phyloP scores from a whole-genome alignment of 208 protist species.

The Perkinsela sp. region DNA sequence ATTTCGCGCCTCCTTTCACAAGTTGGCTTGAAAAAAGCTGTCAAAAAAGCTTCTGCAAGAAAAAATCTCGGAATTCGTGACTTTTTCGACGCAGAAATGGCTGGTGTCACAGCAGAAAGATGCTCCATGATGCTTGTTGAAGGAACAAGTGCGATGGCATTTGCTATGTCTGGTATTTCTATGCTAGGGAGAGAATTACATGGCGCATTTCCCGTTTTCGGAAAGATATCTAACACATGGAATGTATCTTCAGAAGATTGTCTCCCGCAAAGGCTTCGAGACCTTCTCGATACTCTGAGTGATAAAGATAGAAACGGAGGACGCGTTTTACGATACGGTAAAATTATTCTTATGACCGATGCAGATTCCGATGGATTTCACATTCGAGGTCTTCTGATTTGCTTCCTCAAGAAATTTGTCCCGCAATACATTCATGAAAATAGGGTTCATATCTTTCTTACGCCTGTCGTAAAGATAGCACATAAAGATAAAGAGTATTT shows the following conservation, averaged over 20 bases:
- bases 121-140: slow-evolving; percentile 93
- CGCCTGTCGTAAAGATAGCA: slow-evolving; percentile 95
- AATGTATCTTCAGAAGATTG: slow-evolving; percentile 70
- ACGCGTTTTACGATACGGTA: slow-evolving; percentile 87
- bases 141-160: slow-evolving; percentile 89
- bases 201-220: slow-evolving; percentile 87
- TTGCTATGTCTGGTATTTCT: slow-evolving; percentile 78
- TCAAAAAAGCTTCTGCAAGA: not conserved
- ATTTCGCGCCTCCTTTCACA: not conserved
- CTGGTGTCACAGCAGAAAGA: slow-evolving; percentile 23
- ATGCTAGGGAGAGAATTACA: slow-evolving; percentile 78
- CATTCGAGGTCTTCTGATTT: slow-evolving; percentile 99
- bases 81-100: slow-evolving; percentile 68
- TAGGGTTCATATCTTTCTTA: slow-evolving; percentile 87
- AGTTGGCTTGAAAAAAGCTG: not conserved
- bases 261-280: slow-evolving; percentile 66
- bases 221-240: slow-evolving; percentile 89
- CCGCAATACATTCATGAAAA: slow-evolving; percentile 67
- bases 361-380: slow-evolving; percentile 99
- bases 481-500: slow-evolving; percentile 33
- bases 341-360: slow-evolving; percentile 99
- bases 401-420: slow-evolving; percentile 96
- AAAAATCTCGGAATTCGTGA: slow-evolving; percentile 61
- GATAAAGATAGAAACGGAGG: slow-evolving; percentile 25
- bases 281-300: slow-evolving; percentile 50